Evolutionary conservation across 2,329 filamentous ascomycete species (phyloP).

Genomic region (Sclerotinia nivalis): DNA sequence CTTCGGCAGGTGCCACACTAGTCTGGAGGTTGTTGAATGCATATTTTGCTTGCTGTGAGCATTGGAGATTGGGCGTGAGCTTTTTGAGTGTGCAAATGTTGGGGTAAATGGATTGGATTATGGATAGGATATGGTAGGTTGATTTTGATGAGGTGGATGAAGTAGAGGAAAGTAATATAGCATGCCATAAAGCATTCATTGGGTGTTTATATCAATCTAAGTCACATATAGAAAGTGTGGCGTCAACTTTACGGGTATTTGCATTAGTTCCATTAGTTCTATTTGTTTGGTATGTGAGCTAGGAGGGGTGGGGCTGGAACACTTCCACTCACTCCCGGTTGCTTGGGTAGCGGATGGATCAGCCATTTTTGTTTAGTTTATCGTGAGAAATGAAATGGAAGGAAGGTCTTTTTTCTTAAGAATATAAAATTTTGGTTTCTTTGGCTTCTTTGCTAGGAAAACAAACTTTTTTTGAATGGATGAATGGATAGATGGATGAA

Average conservation of each 20-base stretch:
- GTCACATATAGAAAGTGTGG: not conserved
- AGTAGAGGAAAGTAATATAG: not conserved
- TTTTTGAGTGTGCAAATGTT: not conserved
- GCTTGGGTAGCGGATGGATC: not conserved
- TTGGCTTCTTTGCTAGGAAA: not conserved
- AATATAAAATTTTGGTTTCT: not conserved
- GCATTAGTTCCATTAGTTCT: slow-evolving; percentile 12
- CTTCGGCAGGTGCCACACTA: not conserved
- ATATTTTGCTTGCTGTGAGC: not conserved
- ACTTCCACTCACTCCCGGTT: slow-evolving; percentile 8
- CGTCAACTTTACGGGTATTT: slow-evolving; percentile 4
- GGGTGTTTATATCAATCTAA: not conserved
- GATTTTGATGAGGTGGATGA: not conserved
- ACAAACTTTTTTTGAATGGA: not conserved
- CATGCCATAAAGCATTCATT: not conserved
- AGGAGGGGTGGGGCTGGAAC: not conserved
- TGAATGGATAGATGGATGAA: not conserved
- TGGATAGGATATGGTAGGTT: no score
- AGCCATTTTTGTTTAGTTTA: not conserved
- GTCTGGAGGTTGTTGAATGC: not conserved
- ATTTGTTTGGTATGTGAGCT: slow-evolving; percentile 3
- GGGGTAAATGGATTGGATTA: not conserved
- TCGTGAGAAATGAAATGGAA: not conserved
- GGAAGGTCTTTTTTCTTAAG: not conserved
- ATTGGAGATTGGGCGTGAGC: not conserved